Evolutionary conservation across 805 yeast genomes (phyloP), one percentile per base, ranked within the genome.

Genomic region (Yarrowia porcina): DNA sequence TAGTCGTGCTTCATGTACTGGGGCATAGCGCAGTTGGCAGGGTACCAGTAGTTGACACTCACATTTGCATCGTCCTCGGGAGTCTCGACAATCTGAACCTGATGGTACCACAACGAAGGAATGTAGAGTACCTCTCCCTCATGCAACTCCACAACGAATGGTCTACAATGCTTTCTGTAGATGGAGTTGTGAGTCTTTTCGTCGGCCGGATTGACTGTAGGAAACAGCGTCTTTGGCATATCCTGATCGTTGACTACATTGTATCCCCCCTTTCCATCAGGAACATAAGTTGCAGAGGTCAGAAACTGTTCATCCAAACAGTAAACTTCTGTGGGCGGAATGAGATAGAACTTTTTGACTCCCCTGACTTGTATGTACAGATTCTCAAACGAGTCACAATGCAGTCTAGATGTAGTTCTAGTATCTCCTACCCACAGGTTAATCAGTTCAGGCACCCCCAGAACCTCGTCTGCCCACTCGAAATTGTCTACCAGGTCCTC

Each of bases 31-130:
- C 67, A 65, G 25, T 65, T 63, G 20, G 72, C 68, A 1, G 69
- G 64, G 59, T 72, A 72, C 76, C 76, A 74, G 64, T 74, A 74
- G 64, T 74, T 74, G 28, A 70, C 66, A 44, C 70, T 71, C 30
- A 67, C 28, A 12, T 57, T 63, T 13, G 57, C 66, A 20, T 17
- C 33, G 25, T 52, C 63, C 3, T 44, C 49, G 7, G 61, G 61
- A 0, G 61, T 56, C 39, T 56, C 61, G 4, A 56, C 49, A 21
- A 73, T 73, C 32, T 69, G 69, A 8, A 76, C 75, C 66, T 76
- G 76, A 50, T 76, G 79, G 65, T 73, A 76, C 79, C 79, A 76
- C 54, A 75, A 67, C 4, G 78, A 74, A 0, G 79, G 79, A 11
- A 76, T 64, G 63, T 72, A 76, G 41, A 76, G 68, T 15, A 72